phyloP scores from a whole-genome alignment of 257 asterid genomes.

The Solanum pimpinellifolium region DNA sequence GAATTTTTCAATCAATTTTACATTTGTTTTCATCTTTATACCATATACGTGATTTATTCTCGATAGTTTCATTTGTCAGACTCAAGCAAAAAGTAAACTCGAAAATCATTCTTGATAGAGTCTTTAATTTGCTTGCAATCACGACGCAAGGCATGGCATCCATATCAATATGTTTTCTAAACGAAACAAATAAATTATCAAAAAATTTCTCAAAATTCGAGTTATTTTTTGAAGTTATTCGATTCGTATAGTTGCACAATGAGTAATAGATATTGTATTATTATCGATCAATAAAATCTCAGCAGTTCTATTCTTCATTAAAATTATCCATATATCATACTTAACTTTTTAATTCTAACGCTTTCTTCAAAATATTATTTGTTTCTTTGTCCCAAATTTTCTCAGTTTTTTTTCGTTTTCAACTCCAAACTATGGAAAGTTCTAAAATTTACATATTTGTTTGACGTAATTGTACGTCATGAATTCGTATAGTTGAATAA shows the following conservation, averaged over 20 bases:
- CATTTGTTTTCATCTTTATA: background rate
- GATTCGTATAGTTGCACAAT: too few species aligned
- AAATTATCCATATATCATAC: background rate
- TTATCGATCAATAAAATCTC: background rate
- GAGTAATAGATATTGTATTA: too few species aligned
- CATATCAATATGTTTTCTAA: background rate
- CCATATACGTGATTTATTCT: background rate
- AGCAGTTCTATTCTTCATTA: background rate
- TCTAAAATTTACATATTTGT: background rate
- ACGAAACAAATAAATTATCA: background rate
- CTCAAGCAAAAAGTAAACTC: background rate
- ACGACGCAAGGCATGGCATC: background rate
- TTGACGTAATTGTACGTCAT: background rate
- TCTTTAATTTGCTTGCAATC: background rate
- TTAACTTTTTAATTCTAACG: background rate
- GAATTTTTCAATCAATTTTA: background rate
- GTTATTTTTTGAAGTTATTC: too few species aligned
- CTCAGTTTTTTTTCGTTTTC: background rate
- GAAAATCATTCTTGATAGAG: background rate
- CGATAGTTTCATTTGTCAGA: background rate
- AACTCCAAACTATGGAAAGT: background rate
- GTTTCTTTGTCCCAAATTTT: background rate
- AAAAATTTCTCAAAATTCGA: background rate
- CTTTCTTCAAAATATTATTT: background rate
- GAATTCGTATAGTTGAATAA: background rate